Evolutionary conservation across 1,284 basidiomycete genomes (phyloP).

Genomic region (Chondrostereum purpureum): DNA sequence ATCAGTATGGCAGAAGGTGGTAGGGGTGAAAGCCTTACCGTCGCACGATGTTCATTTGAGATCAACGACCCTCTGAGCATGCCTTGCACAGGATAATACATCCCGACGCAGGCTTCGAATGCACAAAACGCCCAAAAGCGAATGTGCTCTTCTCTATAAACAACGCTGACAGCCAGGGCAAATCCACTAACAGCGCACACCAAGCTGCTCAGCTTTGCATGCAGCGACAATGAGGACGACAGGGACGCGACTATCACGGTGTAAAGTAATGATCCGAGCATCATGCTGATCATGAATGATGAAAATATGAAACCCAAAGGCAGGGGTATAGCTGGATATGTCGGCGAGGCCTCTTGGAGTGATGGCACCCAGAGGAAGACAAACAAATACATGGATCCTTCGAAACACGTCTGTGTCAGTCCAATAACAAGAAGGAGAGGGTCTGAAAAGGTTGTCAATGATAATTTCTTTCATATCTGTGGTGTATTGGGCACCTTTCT

Average conservation of each 20-base stretch:
- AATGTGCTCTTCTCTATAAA: conserved; percentile 36
- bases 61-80: conserved; percentile 64
- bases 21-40: conserved; percentile 36
- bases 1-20: conserved; percentile 2
- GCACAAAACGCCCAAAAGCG: conserved; percentile 70
- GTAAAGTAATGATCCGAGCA: conserved; percentile 69
- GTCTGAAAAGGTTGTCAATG: conserved; percentile 32
- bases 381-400: conserved; percentile 78
- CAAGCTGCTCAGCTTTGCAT: conserved; percentile 61
- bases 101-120: conserved; percentile 71
- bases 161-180: conserved; percentile 49
- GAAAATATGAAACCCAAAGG: conserved; percentile 75
- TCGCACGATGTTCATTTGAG: conserved; percentile 68
- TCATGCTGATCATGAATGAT: conserved; percentile 73
- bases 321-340: conserved; percentile 28
- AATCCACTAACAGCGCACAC: conserved; percentile 55
- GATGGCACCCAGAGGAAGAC: conserved; percentile 77
- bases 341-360: conserved; percentile 50
- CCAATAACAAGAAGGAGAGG: conserved; percentile 60
- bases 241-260: conserved; percentile 42
- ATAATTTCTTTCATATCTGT: neutral
- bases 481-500: conserved; percentile 33
- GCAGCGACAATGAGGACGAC: conserved; percentile 41
- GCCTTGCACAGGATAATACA: conserved; percentile 76
- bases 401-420: conserved; percentile 70